Percentiles rank a stretch among this genome's conserved stretches.
phyloP scores from a whole-genome alignment of 202 grass and related monocot genomes.

The Alloteropsis angusta region DNA sequence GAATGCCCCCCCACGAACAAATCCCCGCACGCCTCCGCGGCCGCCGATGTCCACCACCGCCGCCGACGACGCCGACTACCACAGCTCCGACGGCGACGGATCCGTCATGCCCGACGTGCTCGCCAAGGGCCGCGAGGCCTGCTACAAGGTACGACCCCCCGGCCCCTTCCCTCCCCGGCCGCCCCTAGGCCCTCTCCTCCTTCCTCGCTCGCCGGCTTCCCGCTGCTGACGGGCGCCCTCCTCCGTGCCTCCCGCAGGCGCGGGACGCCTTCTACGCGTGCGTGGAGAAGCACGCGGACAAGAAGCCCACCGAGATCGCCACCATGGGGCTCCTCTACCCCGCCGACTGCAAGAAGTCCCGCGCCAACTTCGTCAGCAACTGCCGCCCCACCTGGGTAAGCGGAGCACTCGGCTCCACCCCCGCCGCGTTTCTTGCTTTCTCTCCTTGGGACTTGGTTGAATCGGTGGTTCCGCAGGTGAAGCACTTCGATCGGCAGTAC shows the following conservation, averaged over 20 bases:
- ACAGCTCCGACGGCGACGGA: constrained; percentile 20
- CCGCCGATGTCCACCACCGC: constrained; percentile 34
- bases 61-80: constrained; percentile 11
- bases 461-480: constrained; percentile 44
- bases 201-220: not conserved
- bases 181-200: not conserved
- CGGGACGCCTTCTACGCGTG: constrained; percentile 85
- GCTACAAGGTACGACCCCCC: constrained; percentile 57
- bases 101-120: constrained; percentile 75
- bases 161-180: not conserved
- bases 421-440: not conserved
- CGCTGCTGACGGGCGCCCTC: not conserved
- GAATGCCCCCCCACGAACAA: constrained; percentile 1
- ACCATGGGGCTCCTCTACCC: constrained; percentile 76
- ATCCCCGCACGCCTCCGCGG: not conserved
- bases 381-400: constrained; percentile 68
- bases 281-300: constrained; percentile 73
- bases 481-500: constrained; percentile 83
- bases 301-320: constrained; percentile 84
- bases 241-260: constrained; percentile 20
- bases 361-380: constrained; percentile 52
- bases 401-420: not conserved
- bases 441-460: not conserved
- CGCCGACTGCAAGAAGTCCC: constrained; percentile 61
- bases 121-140: constrained; percentile 56